Conservation (phyloP, 2,329 filamentous ascomycete genomes). For the Rhynchosporium agropyri region DNA sequence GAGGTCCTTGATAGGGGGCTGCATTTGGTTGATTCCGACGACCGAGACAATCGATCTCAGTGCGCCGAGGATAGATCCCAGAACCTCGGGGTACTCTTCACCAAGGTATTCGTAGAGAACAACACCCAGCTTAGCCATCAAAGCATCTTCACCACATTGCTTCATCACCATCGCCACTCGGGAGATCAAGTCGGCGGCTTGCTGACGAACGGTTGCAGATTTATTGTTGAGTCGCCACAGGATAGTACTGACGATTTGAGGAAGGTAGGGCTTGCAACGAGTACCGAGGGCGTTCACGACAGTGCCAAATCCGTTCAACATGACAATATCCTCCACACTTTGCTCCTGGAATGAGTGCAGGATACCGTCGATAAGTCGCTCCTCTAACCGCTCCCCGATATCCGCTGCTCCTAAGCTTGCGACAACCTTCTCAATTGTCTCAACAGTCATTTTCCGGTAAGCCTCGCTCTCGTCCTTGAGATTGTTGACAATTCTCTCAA, state of each 20-base stretch:
- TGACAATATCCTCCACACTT: slow-evolving; percentile 91
- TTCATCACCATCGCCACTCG: slow-evolving; percentile 99
- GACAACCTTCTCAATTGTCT: slow-evolving; percentile 96
- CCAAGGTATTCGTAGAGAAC: slow-evolving; percentile 98
- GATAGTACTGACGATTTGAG: slow-evolving; percentile 95
- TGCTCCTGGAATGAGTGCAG: slow-evolving; percentile 97
- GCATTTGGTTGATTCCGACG: slow-evolving; percentile 97
- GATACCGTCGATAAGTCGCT: slow-evolving; percentile 92
- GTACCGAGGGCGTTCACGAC: slow-evolving; percentile 94
- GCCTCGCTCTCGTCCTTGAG: slow-evolving; percentile 98
- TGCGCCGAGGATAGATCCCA: slow-evolving; percentile 94
- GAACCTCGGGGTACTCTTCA: slow-evolving; percentile 96
- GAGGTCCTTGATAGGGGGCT: slow-evolving; percentile 94
- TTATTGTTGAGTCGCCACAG: slow-evolving; percentile 98
- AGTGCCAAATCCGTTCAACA: slow-evolving; percentile 96
- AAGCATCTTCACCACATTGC: slow-evolving; percentile 92
- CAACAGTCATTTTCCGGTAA: slow-evolving; percentile 98
- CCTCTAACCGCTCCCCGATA: slow-evolving; percentile 88
- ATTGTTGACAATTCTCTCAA: slow-evolving; percentile 90
- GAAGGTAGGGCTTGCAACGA: slow-evolving; percentile 93
- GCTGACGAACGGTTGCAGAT: slow-evolving; percentile 92
- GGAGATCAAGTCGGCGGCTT: slow-evolving; percentile 94
- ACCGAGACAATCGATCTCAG: slow-evolving; percentile 96
- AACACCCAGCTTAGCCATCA: slow-evolving; percentile 93
- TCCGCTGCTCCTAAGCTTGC: slow-evolving; percentile 91